Evolutionary conservation across 495 filamentous ascomycete genomes (phyloP).

Genomic region (Pseudomonodictys pantanalensis): DNA sequence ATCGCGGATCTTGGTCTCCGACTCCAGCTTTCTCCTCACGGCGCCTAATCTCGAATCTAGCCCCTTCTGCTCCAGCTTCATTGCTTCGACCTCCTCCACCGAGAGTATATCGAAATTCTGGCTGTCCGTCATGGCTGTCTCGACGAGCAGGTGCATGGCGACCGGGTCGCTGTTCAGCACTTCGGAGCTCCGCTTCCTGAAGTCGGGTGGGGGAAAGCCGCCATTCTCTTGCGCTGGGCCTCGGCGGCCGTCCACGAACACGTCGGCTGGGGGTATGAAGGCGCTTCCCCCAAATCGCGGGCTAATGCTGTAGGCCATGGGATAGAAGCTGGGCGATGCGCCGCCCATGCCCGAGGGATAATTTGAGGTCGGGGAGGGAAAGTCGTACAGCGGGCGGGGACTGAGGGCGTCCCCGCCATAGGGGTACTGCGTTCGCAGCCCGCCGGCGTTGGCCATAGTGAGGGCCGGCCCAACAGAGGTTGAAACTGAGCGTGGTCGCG

Average conservation of each 20-base stretch:
- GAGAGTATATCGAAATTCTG: conserved; percentile 79
- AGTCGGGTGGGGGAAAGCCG: conserved; percentile 11
- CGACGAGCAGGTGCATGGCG: conserved; percentile 81
- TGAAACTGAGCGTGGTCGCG: background rate
- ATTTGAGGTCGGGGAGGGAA: conserved; percentile 32
- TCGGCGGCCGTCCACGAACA: conserved; percentile 25
- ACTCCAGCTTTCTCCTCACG: conserved; percentile 74
- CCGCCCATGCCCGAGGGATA: conserved; percentile 30
- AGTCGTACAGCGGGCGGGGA: conserved; percentile 31
- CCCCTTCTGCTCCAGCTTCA: conserved; percentile 78
- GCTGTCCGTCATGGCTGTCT: conserved; percentile 88
- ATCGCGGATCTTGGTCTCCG: conserved; percentile 91
- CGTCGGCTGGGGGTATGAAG: conserved; percentile 31
- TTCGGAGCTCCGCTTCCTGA: conserved; percentile 16
- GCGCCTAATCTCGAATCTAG: conserved; percentile 73
- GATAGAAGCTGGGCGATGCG: conserved; percentile 22
- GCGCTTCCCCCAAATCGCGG: conserved; percentile 26
- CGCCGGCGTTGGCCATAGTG: conserved; percentile 32
- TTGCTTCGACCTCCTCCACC: conserved; percentile 80
- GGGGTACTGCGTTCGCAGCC: conserved; percentile 27
- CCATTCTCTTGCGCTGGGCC: conserved; percentile 7
- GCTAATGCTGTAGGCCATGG: conserved; percentile 22
- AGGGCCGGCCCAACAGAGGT: background rate
- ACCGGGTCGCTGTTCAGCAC: conserved; percentile 50
- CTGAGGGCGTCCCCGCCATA: conserved; percentile 20